Conservation (phyloP, 352 stramenopile species). For the Blastocystis hominis region DNA sequence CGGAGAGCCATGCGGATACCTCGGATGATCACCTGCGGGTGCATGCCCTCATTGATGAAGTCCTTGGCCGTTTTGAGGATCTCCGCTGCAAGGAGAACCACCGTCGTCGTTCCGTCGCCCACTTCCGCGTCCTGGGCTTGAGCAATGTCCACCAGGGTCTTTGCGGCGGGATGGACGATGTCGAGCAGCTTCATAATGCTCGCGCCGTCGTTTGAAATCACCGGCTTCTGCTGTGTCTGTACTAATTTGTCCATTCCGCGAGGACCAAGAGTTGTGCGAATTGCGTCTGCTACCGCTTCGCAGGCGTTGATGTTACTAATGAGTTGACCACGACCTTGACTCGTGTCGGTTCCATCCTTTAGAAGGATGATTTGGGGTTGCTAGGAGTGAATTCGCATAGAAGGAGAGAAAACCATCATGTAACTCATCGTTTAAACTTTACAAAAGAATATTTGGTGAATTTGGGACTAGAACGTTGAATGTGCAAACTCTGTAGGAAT, state of each 20-base stretch:
- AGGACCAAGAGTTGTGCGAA: slow-evolving; percentile 89
- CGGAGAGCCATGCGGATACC: slow-evolving; percentile 75
- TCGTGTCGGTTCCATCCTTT: slow-evolving; percentile 92
- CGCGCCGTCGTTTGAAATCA: slow-evolving; percentile 95
- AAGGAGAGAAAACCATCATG: slow-evolving; percentile 27
- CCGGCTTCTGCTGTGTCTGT: slow-evolving; percentile 76
- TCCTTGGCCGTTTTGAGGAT: slow-evolving; percentile 90
- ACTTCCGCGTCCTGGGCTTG: slow-evolving; percentile 78
- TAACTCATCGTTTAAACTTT: slow-evolving; percentile 38
- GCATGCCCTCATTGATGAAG: slow-evolving; percentile 92
- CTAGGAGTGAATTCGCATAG: not conserved
- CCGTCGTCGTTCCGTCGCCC: slow-evolving; percentile 86
- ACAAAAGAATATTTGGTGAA: not conserved
- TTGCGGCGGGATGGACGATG: slow-evolving; percentile 93
- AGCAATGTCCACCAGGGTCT: slow-evolving; percentile 94
- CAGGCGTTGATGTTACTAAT: slow-evolving; percentile 88
- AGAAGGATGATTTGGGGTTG: slow-evolving; percentile 57
- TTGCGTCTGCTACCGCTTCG: slow-evolving; percentile 87
- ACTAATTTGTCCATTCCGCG: slow-evolving; percentile 99
- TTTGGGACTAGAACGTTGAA: not conserved
- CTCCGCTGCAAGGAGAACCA: slow-evolving; percentile 88
- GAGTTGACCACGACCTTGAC: slow-evolving; percentile 86
- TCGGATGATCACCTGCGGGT: slow-evolving; percentile 80
- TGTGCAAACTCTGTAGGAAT: not conserved
- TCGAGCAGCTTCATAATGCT: slow-evolving; percentile 96